phyloP scores from a whole-genome alignment of 148 eudicot genomes.

The Amaranthus hypochondriacus region DNA sequence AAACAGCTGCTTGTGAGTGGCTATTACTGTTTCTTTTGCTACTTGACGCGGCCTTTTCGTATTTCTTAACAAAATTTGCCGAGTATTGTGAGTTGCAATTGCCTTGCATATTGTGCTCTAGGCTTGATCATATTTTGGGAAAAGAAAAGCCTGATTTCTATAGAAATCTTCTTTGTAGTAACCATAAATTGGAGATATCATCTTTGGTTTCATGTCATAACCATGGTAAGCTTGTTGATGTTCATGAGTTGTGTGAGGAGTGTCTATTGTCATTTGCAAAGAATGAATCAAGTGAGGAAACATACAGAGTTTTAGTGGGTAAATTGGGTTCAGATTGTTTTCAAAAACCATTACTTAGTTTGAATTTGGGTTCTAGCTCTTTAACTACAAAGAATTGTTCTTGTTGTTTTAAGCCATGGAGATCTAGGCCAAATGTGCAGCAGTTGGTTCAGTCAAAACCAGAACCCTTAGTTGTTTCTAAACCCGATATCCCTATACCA shows the following conservation, averaged over 20 bases:
- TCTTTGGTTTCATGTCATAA: constrained; percentile 45
- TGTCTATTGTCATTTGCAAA: constrained; percentile 46
- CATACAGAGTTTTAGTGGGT: constrained; percentile 42
- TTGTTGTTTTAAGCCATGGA: constrained; percentile 56
- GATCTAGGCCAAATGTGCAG: constrained; percentile 45
- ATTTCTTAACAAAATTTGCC: constrained; percentile 48
- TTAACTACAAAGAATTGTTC: constrained; percentile 41
- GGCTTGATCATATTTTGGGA: constrained; percentile 50
- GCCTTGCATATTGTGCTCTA: constrained; percentile 64
- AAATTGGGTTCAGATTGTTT: constrained; percentile 47
- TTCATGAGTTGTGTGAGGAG: constrained; percentile 56
- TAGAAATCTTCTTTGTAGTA: constrained; percentile 39
- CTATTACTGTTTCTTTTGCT: constrained; percentile 60
- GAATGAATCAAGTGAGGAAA: constrained; percentile 40
- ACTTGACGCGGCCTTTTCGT: constrained; percentile 55
- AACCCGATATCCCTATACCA: constrained; percentile 58
- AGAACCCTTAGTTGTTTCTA: constrained; percentile 30
- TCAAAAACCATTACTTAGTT: constrained; percentile 31
- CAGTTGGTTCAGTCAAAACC: constrained; percentile 39
- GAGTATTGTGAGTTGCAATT: constrained; percentile 46
- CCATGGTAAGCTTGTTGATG: constrained; percentile 58
- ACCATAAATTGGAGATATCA: constrained; percentile 53
- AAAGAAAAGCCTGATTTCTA: constrained; percentile 39
- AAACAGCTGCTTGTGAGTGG: constrained; percentile 64
- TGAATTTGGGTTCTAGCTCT: constrained; percentile 32